Base-by-base conservation (phyloP, 75 land plant genomes). In the Isoetes taiwanensis region DNA sequence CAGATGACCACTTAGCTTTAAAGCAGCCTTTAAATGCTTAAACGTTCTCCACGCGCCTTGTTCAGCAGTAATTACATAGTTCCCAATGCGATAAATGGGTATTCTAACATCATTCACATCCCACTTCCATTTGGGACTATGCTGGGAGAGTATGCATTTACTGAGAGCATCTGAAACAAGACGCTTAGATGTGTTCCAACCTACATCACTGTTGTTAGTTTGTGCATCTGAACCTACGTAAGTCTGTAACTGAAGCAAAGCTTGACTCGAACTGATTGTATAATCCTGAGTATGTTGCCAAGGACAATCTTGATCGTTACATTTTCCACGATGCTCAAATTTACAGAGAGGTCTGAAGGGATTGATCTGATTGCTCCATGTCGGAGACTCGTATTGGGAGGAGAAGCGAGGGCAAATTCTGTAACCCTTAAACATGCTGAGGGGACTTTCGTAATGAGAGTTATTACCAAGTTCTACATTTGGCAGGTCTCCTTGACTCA, bases 271-370 rank as follows among this genome's bases (percentile, higher is more conserved):
- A 32, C 33, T 37, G 14, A 52, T 37, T 5, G 61, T 24, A 52
- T 60, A 66, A 41, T 75, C 71, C 41, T 64, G 75, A 6, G 41
- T 50, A 76, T 90, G 91, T 59, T 90, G 91, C 77, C 76, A 86
- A 9, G 64, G 58, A 37, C 91, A 90, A 31, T 77, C 66, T 24
- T 82, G 87, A 63, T 86, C 61, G 56, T 86, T 85, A 63, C 97
- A 90, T 59, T 76, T 80, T 34, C 97, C 97, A 25, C 97, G 78
- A 28, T 80, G 82, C 57, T 90, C 97, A 72, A 71, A 86, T 74
- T 71, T 74, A 58, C 97, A 85, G 52, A 86, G 71, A 0, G 87
- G 84, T 81, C 78, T 82, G 28, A 65, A 78, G 23, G 84, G 86
- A 62, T 90, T 78, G 39, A 84, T 57, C 19, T 28, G 63, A 50